Evolutionary conservation across 495 filamentous ascomycete genomes (phyloP).

Genomic region (Penicillium mononematosum): DNA sequence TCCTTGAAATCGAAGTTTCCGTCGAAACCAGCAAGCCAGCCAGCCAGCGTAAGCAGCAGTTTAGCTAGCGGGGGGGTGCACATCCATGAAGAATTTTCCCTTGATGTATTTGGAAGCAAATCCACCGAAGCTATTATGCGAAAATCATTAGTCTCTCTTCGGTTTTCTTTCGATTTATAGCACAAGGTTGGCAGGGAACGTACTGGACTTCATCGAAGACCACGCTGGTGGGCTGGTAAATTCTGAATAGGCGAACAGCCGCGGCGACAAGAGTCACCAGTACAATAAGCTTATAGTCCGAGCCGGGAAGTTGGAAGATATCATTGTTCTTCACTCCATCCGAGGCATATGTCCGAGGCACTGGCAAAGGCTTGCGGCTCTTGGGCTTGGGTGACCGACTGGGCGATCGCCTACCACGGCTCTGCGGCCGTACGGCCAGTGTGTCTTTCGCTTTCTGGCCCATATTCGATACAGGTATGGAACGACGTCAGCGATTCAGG

Average conservation of each 20-base stretch:
- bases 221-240: conserved; percentile 93
- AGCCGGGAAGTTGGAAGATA: conserved; percentile 62
- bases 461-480: conserved; percentile 26
- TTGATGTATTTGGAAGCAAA: conserved; percentile 99
- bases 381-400: conserved; percentile 46
- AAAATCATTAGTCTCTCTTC: conserved; percentile 3
- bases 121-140: conserved; percentile 75
- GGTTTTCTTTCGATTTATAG: background rate
- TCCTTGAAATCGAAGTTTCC: conserved; percentile 99
- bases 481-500: conserved; percentile 15
- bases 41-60: conserved; percentile 89
- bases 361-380: conserved; percentile 33
- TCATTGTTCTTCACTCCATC: conserved; percentile 54
- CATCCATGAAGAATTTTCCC: conserved; percentile 98
- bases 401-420: conserved; percentile 38
- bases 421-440: conserved; percentile 39
- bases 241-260: conserved; percentile 85
- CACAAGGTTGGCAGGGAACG: conserved; percentile 28
- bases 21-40: conserved; percentile 92
- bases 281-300: conserved; percentile 76
- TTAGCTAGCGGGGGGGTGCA: conserved; percentile 96
- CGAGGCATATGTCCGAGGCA: conserved; percentile 44
- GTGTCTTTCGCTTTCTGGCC: conserved; percentile 41
- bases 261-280: conserved; percentile 72
- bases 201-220: conserved; percentile 99